These are phyloP conservation scores for Carallia pectinifolia DNA, from an alignment of 345 rosid species.

Conservation along the genomic window DNA sequence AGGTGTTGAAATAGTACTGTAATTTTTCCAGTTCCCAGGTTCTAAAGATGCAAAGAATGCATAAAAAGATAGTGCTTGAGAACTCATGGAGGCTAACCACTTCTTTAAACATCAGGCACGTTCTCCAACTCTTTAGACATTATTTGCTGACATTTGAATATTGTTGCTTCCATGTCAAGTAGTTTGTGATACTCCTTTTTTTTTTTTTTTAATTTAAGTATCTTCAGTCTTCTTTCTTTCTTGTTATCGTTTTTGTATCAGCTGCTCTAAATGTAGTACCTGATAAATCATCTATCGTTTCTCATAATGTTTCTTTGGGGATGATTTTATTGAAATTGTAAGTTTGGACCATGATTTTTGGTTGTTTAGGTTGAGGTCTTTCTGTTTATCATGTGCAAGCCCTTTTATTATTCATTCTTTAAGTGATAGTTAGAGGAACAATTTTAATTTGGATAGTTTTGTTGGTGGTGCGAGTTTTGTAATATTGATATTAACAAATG, in stretches of 20 bases:
- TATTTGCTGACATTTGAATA: background rate
- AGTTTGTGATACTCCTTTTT: background rate
- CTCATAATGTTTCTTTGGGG: constrained; percentile 76
- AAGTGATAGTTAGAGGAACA: constrained; percentile 66
- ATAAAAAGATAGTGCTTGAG: constrained; percentile 64
- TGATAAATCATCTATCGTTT: constrained; percentile 69
- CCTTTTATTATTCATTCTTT: constrained; percentile 35
- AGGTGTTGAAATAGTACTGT: background rate
- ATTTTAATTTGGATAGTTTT: constrained; percentile 50
- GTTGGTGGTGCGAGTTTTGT: too few relatives aligned
- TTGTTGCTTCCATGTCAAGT: background rate
- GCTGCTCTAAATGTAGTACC: constrained; percentile 80
- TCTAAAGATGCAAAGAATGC: constrained; percentile 71
- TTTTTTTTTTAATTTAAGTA: constrained; percentile 16
- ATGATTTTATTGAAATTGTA: constrained; percentile 85
- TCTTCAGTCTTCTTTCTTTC: constrained; percentile 69
- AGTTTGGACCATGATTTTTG: constrained; percentile 33
- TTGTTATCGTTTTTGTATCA: constrained; percentile 73
- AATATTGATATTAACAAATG: constrained; percentile 63
- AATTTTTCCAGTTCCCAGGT: constrained; percentile 38
- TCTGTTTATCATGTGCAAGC: constrained; percentile 13
- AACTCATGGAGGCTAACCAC: constrained; percentile 39
- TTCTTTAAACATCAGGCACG: constrained; percentile 69
- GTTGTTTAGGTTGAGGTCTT: constrained; percentile 10
- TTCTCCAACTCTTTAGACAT: background rate